These are phyloP conservation scores for Phytophthora syringae DNA, from an alignment of 352 stramenopile species.

Conservation along the genomic window DNA sequence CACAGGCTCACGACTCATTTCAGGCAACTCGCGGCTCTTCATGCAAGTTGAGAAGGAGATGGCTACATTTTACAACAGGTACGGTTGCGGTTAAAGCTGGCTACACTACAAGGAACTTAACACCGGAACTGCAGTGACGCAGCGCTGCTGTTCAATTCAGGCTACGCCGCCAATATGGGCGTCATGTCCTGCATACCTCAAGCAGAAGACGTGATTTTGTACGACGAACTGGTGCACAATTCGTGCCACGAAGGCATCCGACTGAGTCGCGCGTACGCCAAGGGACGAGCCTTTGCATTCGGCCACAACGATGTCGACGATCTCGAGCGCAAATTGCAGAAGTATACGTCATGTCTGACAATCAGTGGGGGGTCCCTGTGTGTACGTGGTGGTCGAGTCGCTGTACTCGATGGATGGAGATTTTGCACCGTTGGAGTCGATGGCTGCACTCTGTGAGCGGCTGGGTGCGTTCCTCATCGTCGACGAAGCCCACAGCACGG, in stretches of 20 bases:
- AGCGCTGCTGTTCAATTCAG: slow-evolving; percentile 96
- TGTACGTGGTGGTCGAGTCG: slow-evolving; percentile 97
- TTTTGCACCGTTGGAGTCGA: slow-evolving; percentile 88
- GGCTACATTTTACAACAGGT: slow-evolving; percentile 89
- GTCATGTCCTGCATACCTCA: slow-evolving; percentile 93
- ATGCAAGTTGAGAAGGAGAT: slow-evolving; percentile 89
- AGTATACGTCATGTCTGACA: slow-evolving; percentile 23
- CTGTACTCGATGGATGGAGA: slow-evolving; percentile 99
- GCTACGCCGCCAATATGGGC: slow-evolving; percentile 97
- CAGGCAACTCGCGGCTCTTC: slow-evolving; percentile 91
- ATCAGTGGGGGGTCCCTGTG: slow-evolving; percentile 37
- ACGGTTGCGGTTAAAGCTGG: not conserved
- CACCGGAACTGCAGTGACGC: slow-evolving; percentile 66
- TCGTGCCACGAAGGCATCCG: slow-evolving; percentile 95
- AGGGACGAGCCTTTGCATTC: slow-evolving; percentile 47
- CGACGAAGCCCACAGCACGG: slow-evolving; percentile 97
- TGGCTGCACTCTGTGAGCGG: slow-evolving; percentile 82
- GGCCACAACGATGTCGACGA: slow-evolving; percentile 91
- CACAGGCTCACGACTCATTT: slow-evolving; percentile 96
- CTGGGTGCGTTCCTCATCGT: slow-evolving; percentile 93
- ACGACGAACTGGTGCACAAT: slow-evolving; percentile 97
- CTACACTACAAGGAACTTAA: too few relatives aligned
- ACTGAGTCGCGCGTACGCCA: slow-evolving; percentile 75
- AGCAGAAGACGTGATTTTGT: slow-evolving; percentile 92
- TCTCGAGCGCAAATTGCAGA: slow-evolving; percentile 70